Evolutionary conservation across 164 flowering plant genomes (phyloP).

Genomic region (Brasenia schreberi): DNA sequence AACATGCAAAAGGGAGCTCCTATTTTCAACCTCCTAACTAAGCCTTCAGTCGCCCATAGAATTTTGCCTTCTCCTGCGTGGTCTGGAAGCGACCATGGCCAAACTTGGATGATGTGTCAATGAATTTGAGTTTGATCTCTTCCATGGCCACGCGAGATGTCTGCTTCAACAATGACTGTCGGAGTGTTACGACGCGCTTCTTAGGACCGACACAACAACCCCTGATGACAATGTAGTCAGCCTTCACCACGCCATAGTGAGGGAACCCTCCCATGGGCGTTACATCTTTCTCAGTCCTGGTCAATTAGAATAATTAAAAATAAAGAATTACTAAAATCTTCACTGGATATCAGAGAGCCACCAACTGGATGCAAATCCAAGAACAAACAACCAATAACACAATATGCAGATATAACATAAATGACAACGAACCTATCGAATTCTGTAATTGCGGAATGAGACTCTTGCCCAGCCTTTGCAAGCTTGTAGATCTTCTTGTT

Average conservation of each 20-base stretch:
- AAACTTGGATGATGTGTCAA: conserved; percentile 9
- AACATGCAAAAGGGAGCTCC: neutral
- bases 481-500: conserved; percentile 11
- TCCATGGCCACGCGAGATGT: conserved; percentile 6
- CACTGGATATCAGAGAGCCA: too few relatives aligned
- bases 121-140: conserved; percentile 11
- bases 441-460: conserved; percentile 4
- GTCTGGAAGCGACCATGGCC: conserved; percentile 14
- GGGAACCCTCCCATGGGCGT: conserved; percentile 14
- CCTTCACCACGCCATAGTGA: conserved; percentile 13
- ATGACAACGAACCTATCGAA: conserved; percentile 5
- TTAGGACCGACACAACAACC: conserved; percentile 12
- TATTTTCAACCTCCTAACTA: neutral
- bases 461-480: conserved; percentile 7
- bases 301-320: neutral
- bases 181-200: conserved; percentile 9
- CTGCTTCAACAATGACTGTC: conserved; percentile 11
- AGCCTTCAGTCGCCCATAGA: conserved; percentile 7
- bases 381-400: too few relatives aligned
- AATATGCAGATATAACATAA: neutral
- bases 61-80: conserved; percentile 7
- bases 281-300: conserved; percentile 10
- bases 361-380: too few relatives aligned
- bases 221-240: conserved; percentile 7
- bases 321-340: too few relatives aligned